These are phyloP conservation scores for Dalbergia oliveri DNA, from an alignment of 306 rosid genomes.

Conservation along the genomic window DNA sequence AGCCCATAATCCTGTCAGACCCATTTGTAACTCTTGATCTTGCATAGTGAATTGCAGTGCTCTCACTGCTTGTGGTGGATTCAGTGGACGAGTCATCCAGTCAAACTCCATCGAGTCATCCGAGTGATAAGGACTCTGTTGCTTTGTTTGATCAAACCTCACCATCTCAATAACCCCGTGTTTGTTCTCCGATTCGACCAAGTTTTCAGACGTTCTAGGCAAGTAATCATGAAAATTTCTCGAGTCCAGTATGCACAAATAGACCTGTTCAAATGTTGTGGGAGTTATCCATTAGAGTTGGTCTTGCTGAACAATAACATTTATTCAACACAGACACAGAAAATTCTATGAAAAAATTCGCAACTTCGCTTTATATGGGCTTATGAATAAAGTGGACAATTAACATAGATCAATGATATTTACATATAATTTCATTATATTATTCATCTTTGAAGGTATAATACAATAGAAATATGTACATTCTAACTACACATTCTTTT, in stretches of 20 bases:
- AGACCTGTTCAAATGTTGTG: conserved; percentile 48
- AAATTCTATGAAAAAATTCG: no score
- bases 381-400: no score
- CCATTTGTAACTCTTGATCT: background rate
- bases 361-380: no score
- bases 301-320: background rate
- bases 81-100: conserved; percentile 49
- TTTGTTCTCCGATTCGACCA: conserved; percentile 40
- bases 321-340: background rate
- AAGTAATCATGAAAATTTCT: conserved; percentile 43
- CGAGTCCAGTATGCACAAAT: conserved; percentile 53
- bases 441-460: no score
- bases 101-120: conserved; percentile 51
- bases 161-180: conserved; percentile 34
- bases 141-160: conserved; percentile 19
- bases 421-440: no score
- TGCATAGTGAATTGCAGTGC: background rate
- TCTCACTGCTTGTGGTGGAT: conserved; percentile 38
- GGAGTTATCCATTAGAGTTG: background rate
- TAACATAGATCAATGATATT: no score
- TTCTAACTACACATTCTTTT: no score
- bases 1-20: conserved; percentile 23
- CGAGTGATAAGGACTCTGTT: conserved; percentile 43
- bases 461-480: no score
- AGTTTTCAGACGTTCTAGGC: conserved; percentile 35